Evolutionary conservation across 2,329 filamentous ascomycete genomes (phyloP), one percentile per base, ranked within the genome.

Genomic region (Hyphodiscus sp.): DNA sequence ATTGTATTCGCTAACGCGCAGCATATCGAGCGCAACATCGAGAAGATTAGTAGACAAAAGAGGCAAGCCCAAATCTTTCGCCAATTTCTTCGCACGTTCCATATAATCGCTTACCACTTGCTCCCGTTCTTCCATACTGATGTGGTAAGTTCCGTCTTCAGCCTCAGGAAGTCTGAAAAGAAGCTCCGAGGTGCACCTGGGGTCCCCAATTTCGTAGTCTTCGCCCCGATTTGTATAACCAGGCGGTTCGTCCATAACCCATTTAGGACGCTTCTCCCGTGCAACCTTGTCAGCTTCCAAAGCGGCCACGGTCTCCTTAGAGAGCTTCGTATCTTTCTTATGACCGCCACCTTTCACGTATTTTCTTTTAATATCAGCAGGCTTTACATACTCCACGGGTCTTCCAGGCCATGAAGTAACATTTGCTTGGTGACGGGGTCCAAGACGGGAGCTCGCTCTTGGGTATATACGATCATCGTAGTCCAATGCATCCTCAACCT

Each of bases 391-490:
- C 69, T 95, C 79, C n/a, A 97, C 85, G 0, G 91, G 85, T 51
- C 83, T 83, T 5, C 92, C 94, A 52, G 86, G 86, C 94, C 94
- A 99, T 6, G 87, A 78, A 47, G 81, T 76, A 33, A 96, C 88
- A 61, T 84, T 86, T 3, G 94, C 92, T 73, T 99, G 94, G 69
- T 97, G 91, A 52, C 91, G 84, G 10, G 91, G 89, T 8, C 94
- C 94, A 41, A 97, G 77, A 41, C 94, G 86, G 52, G 94, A 97
- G 67, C 91, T 95, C 16, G 94, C 92, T 60, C 94, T 86, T 9
- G 94, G 94, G 67, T 97, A 97, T 60, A 99, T 97, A 59, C 94
- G 86, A 69, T 99, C 94, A 66, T 99, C 94, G 67, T 96, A 95
- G 69, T 99, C 94, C 29, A 99, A 76, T 0, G 90, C 94, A 73